Evolutionary conservation across 1,284 basidiomycete species (phyloP), one percentile per base, ranked within the genome.

Genomic region (Pseudozyma thailandica): DNA sequence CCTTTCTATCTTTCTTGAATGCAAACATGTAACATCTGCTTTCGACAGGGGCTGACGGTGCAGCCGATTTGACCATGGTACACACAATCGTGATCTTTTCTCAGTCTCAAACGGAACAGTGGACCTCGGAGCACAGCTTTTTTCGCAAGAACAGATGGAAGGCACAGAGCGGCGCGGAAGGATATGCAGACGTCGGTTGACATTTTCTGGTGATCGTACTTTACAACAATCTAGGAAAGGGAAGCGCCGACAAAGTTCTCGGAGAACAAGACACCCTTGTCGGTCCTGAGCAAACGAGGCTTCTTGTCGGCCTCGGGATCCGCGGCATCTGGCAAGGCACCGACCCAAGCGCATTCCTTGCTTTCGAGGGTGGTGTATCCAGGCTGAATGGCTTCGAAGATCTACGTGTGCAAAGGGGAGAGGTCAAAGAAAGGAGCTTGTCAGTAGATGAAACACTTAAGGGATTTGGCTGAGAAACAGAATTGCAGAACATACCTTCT

Each of bases 371-470:
- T 79, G 7, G 63, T 68, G 72, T 82, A 82, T 41, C 68, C 66
- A 15, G 81, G 79, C 72, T 82, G 81, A 47, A 82, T 82, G 12
- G 81, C 56, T 64, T 82, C 81, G 45, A 82, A 82, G 69, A 82
- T 78, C 79, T 77, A 43, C 26, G 47, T 23, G 45, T 18, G 42
- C 31, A 13, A 26, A 8, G 16, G 18, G 10, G 31, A 18, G 3
- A 20, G 21, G 33, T n/a, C 50, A 27, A 50, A 49, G 35, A 20
- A 49, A 27, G 9, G 30, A 31, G 30, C 7, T 7, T 8, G 30
- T 15, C 30, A 31, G 15, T 15, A 37, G 21, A 5, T 39, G 9
- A 28, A n/a, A 16, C 5, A 44, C 3, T n/a, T n/a, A n/a, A 23
- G 37, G 9, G 10, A 27, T 21, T 13, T 10, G 13, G 12, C n/a